Base-by-base conservation (phyloP, 805 yeast species). In the Wickerhamomyces rabaulensis region DNA sequence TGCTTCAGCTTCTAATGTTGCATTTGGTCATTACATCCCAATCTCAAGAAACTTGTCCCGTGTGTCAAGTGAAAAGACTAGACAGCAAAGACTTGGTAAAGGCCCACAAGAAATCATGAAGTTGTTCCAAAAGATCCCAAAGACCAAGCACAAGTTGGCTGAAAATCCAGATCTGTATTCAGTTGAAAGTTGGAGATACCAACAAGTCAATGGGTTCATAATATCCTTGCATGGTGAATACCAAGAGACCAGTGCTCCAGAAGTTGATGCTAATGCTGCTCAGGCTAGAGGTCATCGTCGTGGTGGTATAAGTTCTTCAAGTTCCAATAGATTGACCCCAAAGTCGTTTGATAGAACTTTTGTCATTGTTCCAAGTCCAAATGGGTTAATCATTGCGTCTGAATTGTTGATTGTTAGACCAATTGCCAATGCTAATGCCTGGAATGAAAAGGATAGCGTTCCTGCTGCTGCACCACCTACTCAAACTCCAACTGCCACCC, bases 311-410 rank as follows among this genome's bases (percentile, higher is more conserved):
- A 53, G 55, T 13, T 42, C 60, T 7, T 52, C 62, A 41, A 42
- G 57, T 13, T 57, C 61, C 63, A 74, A 26, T 10, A 44, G 43
- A 36, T 66, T 83, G 31, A 69, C 78, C 6, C 74, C 73, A 54
- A 84, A 94, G 61, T 80, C 94, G 9, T 94, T 94, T 64, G 99
- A 94, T 63, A 76, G 99, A 60, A 74, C 84, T 0, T 81, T 94
- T 61, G 71, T 87, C n/a, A 69, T 87, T 22, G 82, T 90, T 2
- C 81, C 87, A 13, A 84, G 83, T 13, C 77, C 81, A 16, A 75
- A 76, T 47, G 86, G 90, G 5, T 69, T 88, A 70, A 70, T 89
- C n/a, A 80, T 94, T 26, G 97, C 96, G 15, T 84, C 95, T 29
- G 99, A 94, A 65, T 63, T 87, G 61, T 70, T 94, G 44, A 72